Evolutionary conservation across 805 yeast genomes (phyloP).

Genomic region (Monosporozyma siamensis): DNA sequence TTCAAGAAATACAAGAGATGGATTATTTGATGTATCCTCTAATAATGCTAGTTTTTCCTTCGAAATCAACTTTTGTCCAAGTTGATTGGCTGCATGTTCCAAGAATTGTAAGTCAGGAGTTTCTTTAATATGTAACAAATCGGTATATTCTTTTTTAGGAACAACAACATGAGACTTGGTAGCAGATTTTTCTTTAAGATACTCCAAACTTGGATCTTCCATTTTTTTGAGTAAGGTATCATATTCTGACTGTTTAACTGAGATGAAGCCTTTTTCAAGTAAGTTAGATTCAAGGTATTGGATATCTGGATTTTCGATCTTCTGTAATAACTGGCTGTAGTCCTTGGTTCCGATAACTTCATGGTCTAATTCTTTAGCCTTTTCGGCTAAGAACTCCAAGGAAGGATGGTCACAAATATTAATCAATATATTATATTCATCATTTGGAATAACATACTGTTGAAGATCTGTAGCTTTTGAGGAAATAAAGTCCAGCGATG

Average conservation of each 20-base stretch:
- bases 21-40: too few relatives aligned
- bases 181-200: conserved; percentile 4
- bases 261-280: not conserved
- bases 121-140: conserved; percentile 3
- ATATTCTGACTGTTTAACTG: not conserved
- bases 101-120: conserved; percentile 1
- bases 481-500: conserved; percentile 1
- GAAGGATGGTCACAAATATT: conserved; percentile 5
- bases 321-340: not conserved
- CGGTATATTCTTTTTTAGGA: not conserved
- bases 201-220: conserved; percentile 4
- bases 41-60: conserved; percentile 1
- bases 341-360: not conserved
- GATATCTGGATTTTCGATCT: not conserved
- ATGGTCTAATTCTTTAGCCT: conserved; percentile 6
- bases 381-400: conserved; percentile 7
- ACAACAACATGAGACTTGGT: conserved; percentile 8
- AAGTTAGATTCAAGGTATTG: not conserved
- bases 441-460: not conserved
- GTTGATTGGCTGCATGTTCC: not conserved
- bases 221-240: not conserved
- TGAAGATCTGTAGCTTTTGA: conserved; percentile 1
- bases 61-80: conserved; percentile 1
- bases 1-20: too few relatives aligned
- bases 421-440: not conserved